Percentiles rank a stretch among this genome's conserved stretches.
Conservation (phyloP, 495 filamentous ascomycete genomes). For the Poronia punctata region DNA sequence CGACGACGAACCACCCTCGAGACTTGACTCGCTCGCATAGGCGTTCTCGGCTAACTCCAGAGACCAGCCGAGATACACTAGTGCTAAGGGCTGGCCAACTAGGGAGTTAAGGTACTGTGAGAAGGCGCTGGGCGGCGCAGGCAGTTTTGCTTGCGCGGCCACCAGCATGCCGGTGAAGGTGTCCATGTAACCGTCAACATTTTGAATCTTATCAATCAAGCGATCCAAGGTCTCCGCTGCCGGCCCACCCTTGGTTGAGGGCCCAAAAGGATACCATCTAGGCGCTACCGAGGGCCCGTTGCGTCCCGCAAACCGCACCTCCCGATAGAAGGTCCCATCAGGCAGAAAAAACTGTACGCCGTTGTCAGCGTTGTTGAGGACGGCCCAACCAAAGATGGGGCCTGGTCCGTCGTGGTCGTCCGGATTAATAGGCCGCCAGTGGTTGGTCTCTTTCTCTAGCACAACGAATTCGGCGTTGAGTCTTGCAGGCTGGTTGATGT, state of each 20-base stretch:
- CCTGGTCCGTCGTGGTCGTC: too few relatives aligned
- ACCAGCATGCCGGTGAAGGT: constrained; percentile 34
- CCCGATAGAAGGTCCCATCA: constrained; percentile 47
- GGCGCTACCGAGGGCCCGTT: constrained; percentile 3
- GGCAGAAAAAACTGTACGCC: constrained; percentile 43
- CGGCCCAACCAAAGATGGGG: constrained; percentile 51
- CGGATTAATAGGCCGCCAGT: too few relatives aligned
- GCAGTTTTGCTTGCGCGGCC: constrained; percentile 9
- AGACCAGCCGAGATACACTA: constrained; percentile 39
- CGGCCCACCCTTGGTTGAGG: background rate
- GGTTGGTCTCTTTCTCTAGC: background rate
- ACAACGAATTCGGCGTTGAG: constrained; percentile 32
- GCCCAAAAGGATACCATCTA: constrained; percentile 33
- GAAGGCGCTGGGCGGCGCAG: constrained; percentile 30
- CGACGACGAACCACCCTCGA: background rate
- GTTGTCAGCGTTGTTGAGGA: constrained; percentile 43
- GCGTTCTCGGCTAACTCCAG: constrained; percentile 34
- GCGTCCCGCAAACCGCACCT: constrained; percentile 33
- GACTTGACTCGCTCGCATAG: constrained; percentile 9
- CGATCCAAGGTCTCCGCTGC: constrained; percentile 20
- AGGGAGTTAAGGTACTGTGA: constrained; percentile 28
- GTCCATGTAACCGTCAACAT: constrained; percentile 28
- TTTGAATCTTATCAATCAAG: constrained; percentile 23
- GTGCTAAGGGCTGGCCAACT: constrained; percentile 42
- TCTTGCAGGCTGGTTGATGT: constrained; percentile 44